phyloP scores from a whole-genome alignment of 371 early-diverging fungal species.

The Blakeslea trispora region DNA sequence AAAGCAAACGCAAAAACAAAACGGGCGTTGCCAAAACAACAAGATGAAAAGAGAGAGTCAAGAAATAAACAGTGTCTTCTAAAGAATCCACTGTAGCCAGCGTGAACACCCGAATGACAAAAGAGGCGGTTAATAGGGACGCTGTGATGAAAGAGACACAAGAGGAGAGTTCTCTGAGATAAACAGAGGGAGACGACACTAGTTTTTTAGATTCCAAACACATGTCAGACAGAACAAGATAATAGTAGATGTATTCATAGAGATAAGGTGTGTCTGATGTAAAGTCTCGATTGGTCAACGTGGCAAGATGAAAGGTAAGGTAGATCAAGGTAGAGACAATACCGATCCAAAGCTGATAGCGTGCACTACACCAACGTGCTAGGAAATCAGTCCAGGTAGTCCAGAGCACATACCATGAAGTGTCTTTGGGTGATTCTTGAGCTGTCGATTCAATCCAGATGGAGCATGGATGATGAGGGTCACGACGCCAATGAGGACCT shows the following conservation, averaged over 20 bases:
- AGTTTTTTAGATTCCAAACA: slow-evolving; percentile 31
- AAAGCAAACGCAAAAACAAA: slow-evolving; percentile 39
- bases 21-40: slow-evolving; percentile 40
- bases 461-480: slow-evolving; percentile 32
- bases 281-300: slow-evolving; percentile 37
- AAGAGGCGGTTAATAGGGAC: slow-evolving; percentile 23
- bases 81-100: slow-evolving; percentile 19
- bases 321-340: slow-evolving; percentile 31
- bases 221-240: slow-evolving; percentile 38
- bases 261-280: slow-evolving; percentile 20
- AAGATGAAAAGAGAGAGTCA: slow-evolving; percentile 26
- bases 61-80: slow-evolving; percentile 10
- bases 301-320: slow-evolving; percentile 36
- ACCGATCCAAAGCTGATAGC: slow-evolving; percentile 36
- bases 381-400: slow-evolving; percentile 21
- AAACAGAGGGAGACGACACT: slow-evolving; percentile 17
- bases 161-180: slow-evolving; percentile 26
- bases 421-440: background rate
- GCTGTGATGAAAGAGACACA: slow-evolving; percentile 28
- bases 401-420: slow-evolving; percentile 14
- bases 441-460: slow-evolving; percentile 22
- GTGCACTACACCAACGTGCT: slow-evolving; percentile 40
- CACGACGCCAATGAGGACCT: slow-evolving; percentile 34
- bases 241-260: slow-evolving; percentile 45
- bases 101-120: slow-evolving; percentile 28